Conservation (phyloP, 2,329 filamentous ascomycete genomes). For the Colletotrichum euphorbiae region DNA sequence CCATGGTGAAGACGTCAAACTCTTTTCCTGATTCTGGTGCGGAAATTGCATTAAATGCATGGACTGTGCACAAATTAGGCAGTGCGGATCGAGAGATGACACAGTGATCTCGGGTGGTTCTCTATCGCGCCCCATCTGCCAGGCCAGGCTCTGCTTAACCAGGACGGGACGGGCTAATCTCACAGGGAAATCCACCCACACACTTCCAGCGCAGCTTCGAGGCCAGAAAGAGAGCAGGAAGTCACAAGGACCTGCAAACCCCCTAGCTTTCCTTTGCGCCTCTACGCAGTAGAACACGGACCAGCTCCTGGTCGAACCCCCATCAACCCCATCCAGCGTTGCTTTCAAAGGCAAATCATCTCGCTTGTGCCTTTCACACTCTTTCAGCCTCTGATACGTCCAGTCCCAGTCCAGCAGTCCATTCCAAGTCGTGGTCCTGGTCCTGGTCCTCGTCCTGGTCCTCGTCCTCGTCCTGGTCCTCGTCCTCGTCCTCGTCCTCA, state of each 20-base stretch:
- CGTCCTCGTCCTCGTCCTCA: conserved; percentile 37
- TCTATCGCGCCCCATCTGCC: conserved; percentile 47
- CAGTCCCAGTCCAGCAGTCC: too few relatives aligned
- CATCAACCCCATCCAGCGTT: conserved; percentile 48
- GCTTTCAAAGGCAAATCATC: conserved; percentile 61
- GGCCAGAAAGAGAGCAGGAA: not conserved
- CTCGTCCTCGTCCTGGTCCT: too few relatives aligned
- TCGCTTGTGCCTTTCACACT: conserved; percentile 62
- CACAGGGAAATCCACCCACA: conserved; percentile 55
- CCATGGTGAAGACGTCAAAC: conserved; percentile 19
- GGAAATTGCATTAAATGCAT: conserved; percentile 24
- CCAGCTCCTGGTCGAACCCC: conserved; percentile 44
- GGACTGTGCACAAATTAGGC: conserved; percentile 12
- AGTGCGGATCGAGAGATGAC: not conserved
- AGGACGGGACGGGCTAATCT: conserved; percentile 54
- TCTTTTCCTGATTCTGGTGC: conserved; percentile 1
- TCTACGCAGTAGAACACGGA: conserved; percentile 37
- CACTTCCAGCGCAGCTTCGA: conserved; percentile 40
- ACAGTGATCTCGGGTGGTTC: conserved; percentile 38
- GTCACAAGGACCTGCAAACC: conserved; percentile 10
- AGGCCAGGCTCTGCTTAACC: conserved; percentile 39
- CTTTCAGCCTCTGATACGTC: conserved; percentile 59
- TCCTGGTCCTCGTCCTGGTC: conserved; percentile 36
- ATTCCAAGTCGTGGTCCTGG: too few relatives aligned
- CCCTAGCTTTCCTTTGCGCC: conserved; percentile 30